A percentile compares a stretch with the other conserved stretches of the same genome.
These are phyloP conservation scores for Saturnispora halmiae DNA, from an alignment of 805 yeast genomes.

Conservation along the genomic window DNA sequence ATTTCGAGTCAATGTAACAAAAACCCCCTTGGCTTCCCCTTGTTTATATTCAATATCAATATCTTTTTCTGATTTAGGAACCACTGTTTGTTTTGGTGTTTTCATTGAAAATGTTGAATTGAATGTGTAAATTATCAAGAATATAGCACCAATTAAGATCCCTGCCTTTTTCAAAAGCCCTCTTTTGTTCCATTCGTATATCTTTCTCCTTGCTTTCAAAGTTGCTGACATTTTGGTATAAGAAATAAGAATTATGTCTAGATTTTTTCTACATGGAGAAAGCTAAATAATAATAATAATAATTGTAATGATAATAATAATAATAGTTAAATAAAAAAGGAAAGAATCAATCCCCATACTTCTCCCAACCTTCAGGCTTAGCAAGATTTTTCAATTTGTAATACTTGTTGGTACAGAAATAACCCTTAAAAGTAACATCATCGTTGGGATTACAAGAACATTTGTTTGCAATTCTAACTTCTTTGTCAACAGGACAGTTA, in stretches of 20 bases:
- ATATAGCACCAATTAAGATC: background rate
- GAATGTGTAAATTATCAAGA: constrained; percentile 2
- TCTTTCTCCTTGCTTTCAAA: constrained; percentile 5
- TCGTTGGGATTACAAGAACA: constrained; percentile 68
- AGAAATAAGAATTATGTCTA: background rate
- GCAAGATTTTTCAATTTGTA: constrained; percentile 44
- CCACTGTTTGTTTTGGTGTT: background rate
- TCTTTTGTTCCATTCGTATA: constrained; percentile 9
- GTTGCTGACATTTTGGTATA: constrained; percentile 3
- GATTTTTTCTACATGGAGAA: no score
- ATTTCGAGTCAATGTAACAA: constrained; percentile 71
- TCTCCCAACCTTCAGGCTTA: constrained; percentile 67
- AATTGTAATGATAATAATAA: background rate
- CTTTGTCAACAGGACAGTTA: constrained; percentile 66
- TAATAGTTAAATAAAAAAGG: background rate
- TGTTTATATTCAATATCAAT: background rate
- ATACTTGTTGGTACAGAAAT: constrained; percentile 62
- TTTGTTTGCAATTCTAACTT: constrained; percentile 45
- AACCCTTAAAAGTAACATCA: constrained; percentile 70
- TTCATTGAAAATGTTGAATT: constrained; percentile 2
- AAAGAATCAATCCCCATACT: constrained; percentile 33
- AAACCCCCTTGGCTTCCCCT: constrained; percentile 36
- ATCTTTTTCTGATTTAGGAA: background rate
- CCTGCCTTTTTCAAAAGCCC: constrained; percentile 2
- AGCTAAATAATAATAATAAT: background rate